These are phyloP conservation scores for Aspergillus hiratsukae DNA, from an alignment of 2,329 filamentous ascomycete species.

Conservation along the genomic window DNA sequence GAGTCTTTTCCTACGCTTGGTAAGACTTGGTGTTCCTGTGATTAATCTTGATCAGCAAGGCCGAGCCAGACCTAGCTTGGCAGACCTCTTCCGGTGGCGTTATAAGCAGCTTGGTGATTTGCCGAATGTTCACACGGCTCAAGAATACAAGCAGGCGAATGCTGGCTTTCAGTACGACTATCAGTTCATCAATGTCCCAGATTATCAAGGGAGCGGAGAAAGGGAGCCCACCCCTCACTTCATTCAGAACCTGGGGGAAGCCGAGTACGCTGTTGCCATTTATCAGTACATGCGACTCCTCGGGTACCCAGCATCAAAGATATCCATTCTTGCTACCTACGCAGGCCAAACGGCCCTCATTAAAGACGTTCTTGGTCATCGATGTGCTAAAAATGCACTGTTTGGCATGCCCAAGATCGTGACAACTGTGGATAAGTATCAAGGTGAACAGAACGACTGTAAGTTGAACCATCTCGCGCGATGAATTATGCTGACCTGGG, in stretches of 20 bases:
- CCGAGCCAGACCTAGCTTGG: slow-evolving; percentile 79
- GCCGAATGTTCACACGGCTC: slow-evolving; percentile 62
- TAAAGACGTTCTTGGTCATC: slow-evolving; percentile 75
- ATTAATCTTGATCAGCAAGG: slow-evolving; percentile 91
- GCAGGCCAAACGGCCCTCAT: slow-evolving; percentile 87
- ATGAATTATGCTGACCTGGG: slow-evolving; percentile 12
- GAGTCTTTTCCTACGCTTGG: slow-evolving; percentile 85
- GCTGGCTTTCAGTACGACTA: slow-evolving; percentile 90
- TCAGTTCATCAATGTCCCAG: slow-evolving; percentile 91
- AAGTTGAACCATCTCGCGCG: slow-evolving; percentile 43
- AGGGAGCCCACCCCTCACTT: slow-evolving; percentile 89
- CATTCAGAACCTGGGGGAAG: slow-evolving; percentile 92
- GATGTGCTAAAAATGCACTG: slow-evolving; percentile 75
- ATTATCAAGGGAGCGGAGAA: slow-evolving; percentile 89
- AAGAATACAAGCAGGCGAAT: slow-evolving; percentile 77
- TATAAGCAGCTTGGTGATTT: slow-evolving; percentile 78
- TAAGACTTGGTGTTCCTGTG: slow-evolving; percentile 86
- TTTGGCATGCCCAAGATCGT: slow-evolving; percentile 89
- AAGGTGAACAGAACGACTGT: slow-evolving; percentile 99
- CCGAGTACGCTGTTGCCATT: slow-evolving; percentile 91
- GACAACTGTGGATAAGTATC: slow-evolving; percentile 96
- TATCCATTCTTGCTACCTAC: slow-evolving; percentile 89
- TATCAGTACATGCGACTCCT: slow-evolving; percentile 97
- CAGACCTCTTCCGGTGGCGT: slow-evolving; percentile 87
- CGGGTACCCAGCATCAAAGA: slow-evolving; percentile 78